Conservation (phyloP, 192 early-diverging fungal species). For the Coemansia sp. region DNA sequence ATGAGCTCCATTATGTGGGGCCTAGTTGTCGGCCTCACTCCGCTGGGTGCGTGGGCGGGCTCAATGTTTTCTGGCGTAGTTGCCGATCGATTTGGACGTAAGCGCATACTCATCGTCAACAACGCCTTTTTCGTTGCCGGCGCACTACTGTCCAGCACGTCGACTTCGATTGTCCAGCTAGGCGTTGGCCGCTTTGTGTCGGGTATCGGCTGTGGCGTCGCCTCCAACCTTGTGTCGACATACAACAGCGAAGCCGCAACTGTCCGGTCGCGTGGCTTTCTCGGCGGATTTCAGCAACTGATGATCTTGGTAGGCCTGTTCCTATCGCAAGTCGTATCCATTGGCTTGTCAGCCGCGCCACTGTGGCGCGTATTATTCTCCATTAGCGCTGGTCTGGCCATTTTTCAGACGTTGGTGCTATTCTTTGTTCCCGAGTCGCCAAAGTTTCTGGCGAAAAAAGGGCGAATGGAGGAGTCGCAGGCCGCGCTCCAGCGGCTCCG, state of each 20-base stretch:
- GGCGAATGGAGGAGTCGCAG: conserved; percentile 60
- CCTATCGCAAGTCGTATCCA: conserved; percentile 69
- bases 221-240: conserved; percentile 76
- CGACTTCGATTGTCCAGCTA: conserved; percentile 58
- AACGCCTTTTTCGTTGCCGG: conserved; percentile 69
- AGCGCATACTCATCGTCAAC: conserved; percentile 67
- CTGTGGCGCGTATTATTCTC: conserved; percentile 79
- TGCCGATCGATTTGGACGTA: conserved; percentile 72
- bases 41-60: conserved; percentile 78
- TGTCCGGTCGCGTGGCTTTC: conserved; percentile 66
- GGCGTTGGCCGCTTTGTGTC: conserved; percentile 70
- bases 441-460: conserved; percentile 65
- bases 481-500: conserved; percentile 62
- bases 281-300: conserved; percentile 86
- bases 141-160: conserved; percentile 65
- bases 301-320: conserved; percentile 84
- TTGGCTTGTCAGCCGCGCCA: conserved; percentile 63
- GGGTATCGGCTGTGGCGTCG: conserved; percentile 79
- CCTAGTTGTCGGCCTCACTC: conserved; percentile 62
- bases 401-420: conserved; percentile 70
- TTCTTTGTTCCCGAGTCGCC: conserved; percentile 82
- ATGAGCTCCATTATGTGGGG: conserved; percentile 69
- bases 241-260: conserved; percentile 83
- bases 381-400: conserved; percentile 61
- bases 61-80: conserved; percentile 68